Evolutionary conservation across 805 yeast genomes (phyloP).

Genomic region (Saturnispora saitoi): DNA sequence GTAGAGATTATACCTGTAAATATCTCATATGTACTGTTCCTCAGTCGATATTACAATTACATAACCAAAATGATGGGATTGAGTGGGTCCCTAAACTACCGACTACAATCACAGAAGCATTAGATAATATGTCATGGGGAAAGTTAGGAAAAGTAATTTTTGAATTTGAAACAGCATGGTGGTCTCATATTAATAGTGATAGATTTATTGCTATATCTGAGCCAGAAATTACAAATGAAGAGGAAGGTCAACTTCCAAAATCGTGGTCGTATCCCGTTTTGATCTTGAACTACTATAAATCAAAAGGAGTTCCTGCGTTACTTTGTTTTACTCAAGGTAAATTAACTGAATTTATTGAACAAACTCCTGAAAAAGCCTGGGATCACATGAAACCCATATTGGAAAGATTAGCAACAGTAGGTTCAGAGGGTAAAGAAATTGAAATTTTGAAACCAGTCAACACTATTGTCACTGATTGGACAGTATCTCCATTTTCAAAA

Average conservation of each 20-base stretch:
- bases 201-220: constrained; percentile 32
- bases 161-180: constrained; percentile 55
- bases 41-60: constrained; percentile 52
- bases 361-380: constrained; percentile 47
- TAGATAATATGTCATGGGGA: constrained; percentile 49
- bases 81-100: constrained; percentile 53
- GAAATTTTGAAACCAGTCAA: constrained; percentile 27
- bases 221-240: neutral
- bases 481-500: constrained; percentile 62
- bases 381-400: constrained; percentile 48
- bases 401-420: constrained; percentile 12
- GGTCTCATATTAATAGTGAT: constrained; percentile 45
- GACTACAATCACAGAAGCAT: constrained; percentile 31
- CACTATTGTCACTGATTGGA: constrained; percentile 61
- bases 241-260: constrained; percentile 22
- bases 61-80: constrained; percentile 35
- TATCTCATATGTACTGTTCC: constrained; percentile 71
- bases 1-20: constrained; percentile 34
- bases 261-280: constrained; percentile 55
- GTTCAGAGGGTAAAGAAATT: constrained; percentile 16
- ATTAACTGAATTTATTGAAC: constrained; percentile 52
- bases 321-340: constrained; percentile 67
- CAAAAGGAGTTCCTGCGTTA: constrained; percentile 44
- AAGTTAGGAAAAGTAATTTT: constrained; percentile 65
- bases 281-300: constrained; percentile 49